Conservation (phyloP, 2,329 filamentous ascomycete species). For the Thielaviopsis euricoi region DNA sequence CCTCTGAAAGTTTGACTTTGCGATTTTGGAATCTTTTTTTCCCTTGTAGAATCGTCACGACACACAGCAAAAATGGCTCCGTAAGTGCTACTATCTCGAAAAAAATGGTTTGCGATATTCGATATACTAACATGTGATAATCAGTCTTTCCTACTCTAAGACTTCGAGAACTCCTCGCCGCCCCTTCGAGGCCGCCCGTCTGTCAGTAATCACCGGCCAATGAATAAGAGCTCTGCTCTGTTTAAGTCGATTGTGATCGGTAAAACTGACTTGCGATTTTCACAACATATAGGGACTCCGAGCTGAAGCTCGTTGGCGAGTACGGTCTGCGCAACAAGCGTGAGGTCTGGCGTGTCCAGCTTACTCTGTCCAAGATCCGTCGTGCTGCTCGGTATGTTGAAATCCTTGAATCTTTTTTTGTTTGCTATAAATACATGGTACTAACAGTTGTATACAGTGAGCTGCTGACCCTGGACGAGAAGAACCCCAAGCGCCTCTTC, state of each 20-base stretch:
- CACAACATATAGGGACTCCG: conserved; percentile 63
- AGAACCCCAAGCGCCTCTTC: conserved; percentile 99
- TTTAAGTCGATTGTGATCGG: conserved; percentile 71
- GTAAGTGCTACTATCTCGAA: conserved; percentile 16
- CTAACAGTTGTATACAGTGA: conserved; percentile 44
- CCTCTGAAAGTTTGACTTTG: conserved; percentile 8
- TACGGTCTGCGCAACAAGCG: conserved; percentile 99
- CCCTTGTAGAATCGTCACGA: conserved; percentile 14
- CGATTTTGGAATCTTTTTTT: conserved; percentile 11
- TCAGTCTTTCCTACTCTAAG: conserved; percentile 62
- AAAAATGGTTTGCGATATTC: not conserved
- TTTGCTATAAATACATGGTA: not conserved
- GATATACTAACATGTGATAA: not conserved
- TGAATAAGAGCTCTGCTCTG: conserved; percentile 96
- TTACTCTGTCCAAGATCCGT: conserved; percentile 99
- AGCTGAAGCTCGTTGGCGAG: conserved; percentile 99
- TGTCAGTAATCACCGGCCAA: conserved; percentile 96
- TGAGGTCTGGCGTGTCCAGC: conserved; percentile 99
- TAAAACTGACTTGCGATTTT: conserved; percentile 43
- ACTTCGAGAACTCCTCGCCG: conserved; percentile 97
- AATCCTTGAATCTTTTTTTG: too few relatives aligned
- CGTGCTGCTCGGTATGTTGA: conserved; percentile 86
- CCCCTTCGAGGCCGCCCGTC: conserved; percentile 98
- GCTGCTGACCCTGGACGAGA: conserved; percentile 98
- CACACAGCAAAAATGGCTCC: conserved; percentile 26